Conservation (phyloP, 2,329 filamentous ascomycete genomes). For the Hysterium pulicare region DNA sequence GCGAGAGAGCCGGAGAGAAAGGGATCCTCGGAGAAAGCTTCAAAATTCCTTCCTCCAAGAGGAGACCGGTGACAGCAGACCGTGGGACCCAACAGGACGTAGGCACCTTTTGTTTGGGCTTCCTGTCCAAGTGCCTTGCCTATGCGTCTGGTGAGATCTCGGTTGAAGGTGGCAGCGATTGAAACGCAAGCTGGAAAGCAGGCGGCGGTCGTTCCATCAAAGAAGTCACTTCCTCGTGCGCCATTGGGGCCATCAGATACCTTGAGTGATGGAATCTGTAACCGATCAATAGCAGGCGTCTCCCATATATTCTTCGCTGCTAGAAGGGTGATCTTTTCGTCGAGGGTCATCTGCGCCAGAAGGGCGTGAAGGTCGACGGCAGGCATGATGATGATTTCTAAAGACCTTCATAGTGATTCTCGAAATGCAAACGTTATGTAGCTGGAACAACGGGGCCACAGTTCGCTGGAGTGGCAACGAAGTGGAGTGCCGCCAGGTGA, state of each 20-base stretch:
- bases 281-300: constrained; percentile 7
- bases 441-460: no score
- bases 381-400: no score
- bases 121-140: constrained; percentile 66
- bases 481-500: no score
- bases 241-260: constrained; percentile 63
- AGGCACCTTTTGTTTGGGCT: constrained; percentile 63
- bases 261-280: constrained; percentile 12
- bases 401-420: no score
- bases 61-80: constrained; percentile 74
- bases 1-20: constrained; percentile 63
- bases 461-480: no score
- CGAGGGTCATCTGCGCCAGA: constrained; percentile 8
- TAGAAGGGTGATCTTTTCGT: constrained; percentile 11
- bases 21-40: constrained; percentile 64
- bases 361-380: no score
- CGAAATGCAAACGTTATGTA: no score
- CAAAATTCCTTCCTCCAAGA: constrained; percentile 71
- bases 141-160: constrained; percentile 59
- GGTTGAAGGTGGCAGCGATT: constrained; percentile 64
- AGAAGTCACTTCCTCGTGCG: constrained; percentile 58
- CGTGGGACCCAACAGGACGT: constrained; percentile 67
- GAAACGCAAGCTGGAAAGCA: constrained; percentile 72
- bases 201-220: constrained; percentile 58
- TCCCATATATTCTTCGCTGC: constrained; percentile 14